phyloP scores from a whole-genome alignment of 2,329 filamentous ascomycete species.

The Neospermospora avenae region DNA sequence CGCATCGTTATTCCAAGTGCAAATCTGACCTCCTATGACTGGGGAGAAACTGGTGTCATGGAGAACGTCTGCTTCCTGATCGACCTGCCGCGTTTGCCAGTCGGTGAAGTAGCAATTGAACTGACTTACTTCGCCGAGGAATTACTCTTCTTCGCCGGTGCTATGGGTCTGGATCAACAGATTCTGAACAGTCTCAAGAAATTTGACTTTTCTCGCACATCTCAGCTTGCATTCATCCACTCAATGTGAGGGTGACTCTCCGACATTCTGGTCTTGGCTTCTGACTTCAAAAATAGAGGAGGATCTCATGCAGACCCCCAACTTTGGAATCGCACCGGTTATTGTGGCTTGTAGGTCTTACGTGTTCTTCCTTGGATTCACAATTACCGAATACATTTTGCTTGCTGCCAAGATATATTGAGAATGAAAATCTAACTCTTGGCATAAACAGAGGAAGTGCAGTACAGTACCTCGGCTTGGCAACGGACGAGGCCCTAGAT shows the following conservation, averaged over 20 bases:
- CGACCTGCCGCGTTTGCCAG: constrained; percentile 65
- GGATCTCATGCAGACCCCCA: constrained; percentile 50
- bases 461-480: constrained; percentile 61
- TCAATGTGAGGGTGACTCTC: constrained; percentile 59
- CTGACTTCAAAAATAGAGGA: constrained; percentile 41
- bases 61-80: constrained; percentile 93
- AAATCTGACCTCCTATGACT: constrained; percentile 77
- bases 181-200: constrained; percentile 66
- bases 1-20: constrained; percentile 83
- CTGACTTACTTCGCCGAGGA: constrained; percentile 63
- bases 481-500: constrained; percentile 52
- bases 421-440: background rate
- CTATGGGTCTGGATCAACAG: constrained; percentile 60
- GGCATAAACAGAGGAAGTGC: constrained; percentile 46
- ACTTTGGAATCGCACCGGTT: constrained; percentile 57
- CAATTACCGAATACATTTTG: background rate
- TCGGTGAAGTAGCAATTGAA: constrained; percentile 16
- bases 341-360: constrained; percentile 57
- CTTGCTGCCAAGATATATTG: background rate
- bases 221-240: constrained; percentile 75
- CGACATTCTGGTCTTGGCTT: background rate
- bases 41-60: constrained; percentile 57
- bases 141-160: constrained; percentile 65
- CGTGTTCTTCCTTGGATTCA: background rate
- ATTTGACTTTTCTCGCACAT: constrained; percentile 79